Evolutionary conservation across 257 asterid genomes (phyloP).

Genomic region (Plectranthus barbatus): DNA sequence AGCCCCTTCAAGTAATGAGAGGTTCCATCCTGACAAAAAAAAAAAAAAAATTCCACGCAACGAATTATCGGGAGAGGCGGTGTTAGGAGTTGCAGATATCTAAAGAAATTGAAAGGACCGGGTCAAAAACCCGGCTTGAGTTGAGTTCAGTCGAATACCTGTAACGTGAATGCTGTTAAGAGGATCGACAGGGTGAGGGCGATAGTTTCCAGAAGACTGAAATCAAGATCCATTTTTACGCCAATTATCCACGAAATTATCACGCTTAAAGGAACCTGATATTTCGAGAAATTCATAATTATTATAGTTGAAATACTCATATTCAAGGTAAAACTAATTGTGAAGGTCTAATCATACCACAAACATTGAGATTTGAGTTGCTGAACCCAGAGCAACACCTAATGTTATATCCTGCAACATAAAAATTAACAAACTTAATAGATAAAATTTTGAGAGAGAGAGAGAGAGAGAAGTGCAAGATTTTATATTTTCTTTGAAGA

Average conservation of each 20-base stretch:
- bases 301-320: not conserved
- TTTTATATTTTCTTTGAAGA: not conserved
- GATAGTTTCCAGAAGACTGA: conserved; percentile 52
- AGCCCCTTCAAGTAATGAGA: conserved; percentile 89
- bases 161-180: conserved; percentile 60
- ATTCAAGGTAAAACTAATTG: not conserved
- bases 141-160: conserved; percentile 23
- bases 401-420: conserved; percentile 47
- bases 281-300: not conserved
- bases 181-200: conserved; percentile 63
- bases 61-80: too few species aligned
- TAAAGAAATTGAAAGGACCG: too few species aligned
- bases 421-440: not conserved
- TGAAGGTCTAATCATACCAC: conserved; percentile 42
- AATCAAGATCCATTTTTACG: conserved; percentile 55
- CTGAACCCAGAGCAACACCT: conserved; percentile 58
- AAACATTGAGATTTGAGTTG: conserved; percentile 64
- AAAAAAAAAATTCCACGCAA: too few species aligned
- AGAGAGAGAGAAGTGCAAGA: not conserved
- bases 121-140: not conserved
- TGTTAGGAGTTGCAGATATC: too few species aligned
- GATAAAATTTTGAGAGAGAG: not conserved
- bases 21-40: conserved; percentile 70
- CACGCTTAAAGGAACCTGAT: conserved; percentile 59
- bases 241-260: conserved; percentile 68